Evolutionary conservation across 1,284 basidiomycete genomes (phyloP).

Genomic region (Retiboletus flavoniger): DNA sequence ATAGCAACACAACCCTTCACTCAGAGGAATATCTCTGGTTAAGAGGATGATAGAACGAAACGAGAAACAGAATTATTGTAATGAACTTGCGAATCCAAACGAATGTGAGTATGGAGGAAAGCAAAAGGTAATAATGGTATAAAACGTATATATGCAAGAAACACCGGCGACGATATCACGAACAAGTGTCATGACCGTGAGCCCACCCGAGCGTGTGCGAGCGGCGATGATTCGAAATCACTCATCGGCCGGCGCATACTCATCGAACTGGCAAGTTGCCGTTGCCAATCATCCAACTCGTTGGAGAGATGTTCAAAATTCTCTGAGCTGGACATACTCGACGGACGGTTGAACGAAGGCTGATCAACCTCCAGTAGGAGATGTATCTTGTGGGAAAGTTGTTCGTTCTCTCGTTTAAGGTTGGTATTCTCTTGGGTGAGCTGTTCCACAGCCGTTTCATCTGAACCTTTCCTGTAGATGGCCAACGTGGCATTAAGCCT

Average conservation of each 20-base stretch:
- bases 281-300: slow-evolving; percentile 81
- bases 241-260: slow-evolving; percentile 67
- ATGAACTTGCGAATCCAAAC: slow-evolving; percentile 51
- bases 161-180: slow-evolving; percentile 31
- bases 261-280: slow-evolving; percentile 75
- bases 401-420: slow-evolving; percentile 80
- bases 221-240: slow-evolving; percentile 60
- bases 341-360: slow-evolving; percentile 63
- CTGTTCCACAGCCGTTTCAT: slow-evolving; percentile 71
- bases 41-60: slow-evolving; percentile 12
- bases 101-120: slow-evolving; percentile 43
- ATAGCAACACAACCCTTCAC: slow-evolving; percentile 20
- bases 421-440: slow-evolving; percentile 74
- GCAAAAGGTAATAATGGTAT: slow-evolving; percentile 48
- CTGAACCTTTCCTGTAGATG: slow-evolving; percentile 71
- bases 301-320: slow-evolving; percentile 75
- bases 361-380: slow-evolving; percentile 83
- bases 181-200: slow-evolving; percentile 60
- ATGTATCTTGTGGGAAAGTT: slow-evolving; percentile 82
- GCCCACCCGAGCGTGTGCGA: slow-evolving; percentile 55
- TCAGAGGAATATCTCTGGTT: slow-evolving; percentile 37
- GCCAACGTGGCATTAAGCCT: slow-evolving; percentile 72
- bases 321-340: slow-evolving; percentile 79
- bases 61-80: slow-evolving; percentile 30
- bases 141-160: slow-evolving; percentile 49